phyloP scores from a whole-genome alignment of 2,329 filamentous ascomycete species.

The Venturia effusa region DNA sequence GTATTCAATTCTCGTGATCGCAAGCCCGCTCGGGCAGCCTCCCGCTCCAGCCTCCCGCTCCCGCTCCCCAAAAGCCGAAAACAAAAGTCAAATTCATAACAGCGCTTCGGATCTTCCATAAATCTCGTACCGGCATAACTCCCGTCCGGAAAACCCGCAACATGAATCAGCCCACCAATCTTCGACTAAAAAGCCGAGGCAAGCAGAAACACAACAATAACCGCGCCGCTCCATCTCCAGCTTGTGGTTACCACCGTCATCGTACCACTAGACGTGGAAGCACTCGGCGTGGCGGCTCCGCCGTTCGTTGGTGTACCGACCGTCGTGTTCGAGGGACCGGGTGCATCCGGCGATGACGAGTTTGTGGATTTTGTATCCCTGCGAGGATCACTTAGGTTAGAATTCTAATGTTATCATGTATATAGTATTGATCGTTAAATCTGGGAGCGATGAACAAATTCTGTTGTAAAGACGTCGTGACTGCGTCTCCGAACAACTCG shows the following conservation, averaged over 20 bases:
- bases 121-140: no score
- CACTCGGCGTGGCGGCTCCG: neutral
- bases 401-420: neutral
- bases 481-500: no score
- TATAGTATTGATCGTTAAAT: no score
- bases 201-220: neutral
- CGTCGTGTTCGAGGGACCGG: neutral
- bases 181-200: neutral
- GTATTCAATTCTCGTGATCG: no score
- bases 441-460: no score
- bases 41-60: no score
- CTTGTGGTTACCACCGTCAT: neutral
- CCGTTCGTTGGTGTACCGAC: neutral
- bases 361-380: neutral
- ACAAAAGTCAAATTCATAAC: no score
- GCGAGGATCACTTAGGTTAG: neutral
- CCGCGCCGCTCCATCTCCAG: neutral
- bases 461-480: no score
- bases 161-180: neutral
- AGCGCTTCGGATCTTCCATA: no score
- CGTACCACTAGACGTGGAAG: neutral
- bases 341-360: neutral
- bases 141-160: neutral
- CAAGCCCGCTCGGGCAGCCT: no score
- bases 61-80: no score